Conservation (phyloP, 1,284 basidiomycete genomes). For the Rhodotorula sp. region DNA sequence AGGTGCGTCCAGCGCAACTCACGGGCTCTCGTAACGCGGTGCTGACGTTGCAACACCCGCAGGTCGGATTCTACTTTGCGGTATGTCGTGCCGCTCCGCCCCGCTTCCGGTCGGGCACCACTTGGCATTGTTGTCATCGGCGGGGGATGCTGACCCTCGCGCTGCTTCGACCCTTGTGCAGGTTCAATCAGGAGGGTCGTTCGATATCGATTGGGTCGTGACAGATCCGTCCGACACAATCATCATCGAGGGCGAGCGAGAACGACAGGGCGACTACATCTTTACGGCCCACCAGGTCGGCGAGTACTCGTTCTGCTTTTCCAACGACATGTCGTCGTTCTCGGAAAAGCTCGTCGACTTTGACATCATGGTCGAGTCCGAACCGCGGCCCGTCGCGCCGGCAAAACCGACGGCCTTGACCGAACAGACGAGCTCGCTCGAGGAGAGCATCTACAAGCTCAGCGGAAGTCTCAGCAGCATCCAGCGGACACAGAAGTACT, state of each 20-base stretch:
- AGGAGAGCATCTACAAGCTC: constrained; percentile 88
- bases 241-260: constrained; percentile 77
- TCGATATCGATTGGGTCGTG: constrained; percentile 93
- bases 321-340: constrained; percentile 86
- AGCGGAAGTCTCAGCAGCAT: constrained; percentile 80
- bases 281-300: constrained; percentile 90
- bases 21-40: background rate
- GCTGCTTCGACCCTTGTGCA: background rate
- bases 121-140: background rate
- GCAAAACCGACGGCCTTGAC: constrained; percentile 66
- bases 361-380: constrained; percentile 88
- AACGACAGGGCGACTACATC: constrained; percentile 94
- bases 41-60: background rate
- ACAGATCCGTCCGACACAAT: constrained; percentile 84
- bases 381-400: constrained; percentile 77
- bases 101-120: background rate
- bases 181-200: constrained; percentile 94
- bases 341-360: constrained; percentile 92
- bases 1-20: constrained; percentile 62
- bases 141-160: constrained; percentile 28
- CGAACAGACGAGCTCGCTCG: constrained; percentile 84
- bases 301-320: constrained; percentile 98
- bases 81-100: constrained; percentile 50
- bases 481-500: constrained; percentile 90
- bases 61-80: constrained; percentile 45